Base-by-base conservation (phyloP, 1,139 yeast species). In the Pichia sp. region DNA sequence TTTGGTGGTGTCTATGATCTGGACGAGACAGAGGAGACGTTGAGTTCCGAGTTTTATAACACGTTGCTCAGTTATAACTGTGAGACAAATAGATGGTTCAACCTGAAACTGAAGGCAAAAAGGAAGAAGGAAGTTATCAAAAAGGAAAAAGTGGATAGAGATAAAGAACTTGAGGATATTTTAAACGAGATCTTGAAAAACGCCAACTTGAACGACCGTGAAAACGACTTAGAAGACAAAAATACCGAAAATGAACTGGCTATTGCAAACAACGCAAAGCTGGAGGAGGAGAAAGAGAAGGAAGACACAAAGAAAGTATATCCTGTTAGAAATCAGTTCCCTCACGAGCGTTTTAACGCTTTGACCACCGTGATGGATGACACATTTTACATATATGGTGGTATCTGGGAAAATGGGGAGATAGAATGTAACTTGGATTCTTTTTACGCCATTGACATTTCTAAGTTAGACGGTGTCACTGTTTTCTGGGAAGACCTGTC, bases 1-100 rank as follows among this genome's bases (percentile, higher is more conserved):
- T 93, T 91, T 71, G 99, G 98, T 41, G 99, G 99, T 58, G 99
- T 93, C 13, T 91, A 80, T 64, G 99, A 93, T 69, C 87, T 79
- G 56, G 96, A 90, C 60, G 99, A 93, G 68, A 91, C 96, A 36
- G 98, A 93, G 67, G 99, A 93, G 67, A 81, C 87, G 49, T 72
- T 93, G 58, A 95, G 87, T 45, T 88, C 96, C 3, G 83, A 80
- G 48, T 93, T 91, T 65, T 93, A 79, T 71, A 90, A 91, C 65
- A 83, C 83, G 57, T 70, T 93, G 50, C 84, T 83, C 63, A 85
- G 95, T 4, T 91, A 88, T 66, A 96, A 91, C 58, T 75, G 85
- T 25, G 97, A 90, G 60, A 77, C 83, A 28, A 91, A 91, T 67
- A 80, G 96, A 66, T 93, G 99, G 99, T 87, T 82, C 63, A 79